A percentile compares a stretch with the other conserved stretches of the same genome.
Conservation (phyloP, 305 asterid genomes). For the Solanum chacoense region DNA sequence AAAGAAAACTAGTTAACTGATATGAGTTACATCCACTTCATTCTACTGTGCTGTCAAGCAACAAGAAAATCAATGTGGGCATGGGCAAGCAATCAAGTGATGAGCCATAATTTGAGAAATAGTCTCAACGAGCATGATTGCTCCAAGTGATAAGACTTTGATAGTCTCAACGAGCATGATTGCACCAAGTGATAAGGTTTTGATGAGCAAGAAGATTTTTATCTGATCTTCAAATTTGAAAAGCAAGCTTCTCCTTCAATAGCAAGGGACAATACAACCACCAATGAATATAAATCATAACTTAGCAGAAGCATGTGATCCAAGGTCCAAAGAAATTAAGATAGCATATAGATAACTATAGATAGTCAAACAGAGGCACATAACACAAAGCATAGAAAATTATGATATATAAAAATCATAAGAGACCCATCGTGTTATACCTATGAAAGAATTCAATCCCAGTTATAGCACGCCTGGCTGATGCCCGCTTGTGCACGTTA, state of each 20-base stretch:
- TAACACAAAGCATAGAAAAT: constrained; percentile 1
- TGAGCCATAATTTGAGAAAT: neutral
- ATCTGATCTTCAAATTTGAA: neutral
- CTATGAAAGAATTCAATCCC: constrained; percentile 97
- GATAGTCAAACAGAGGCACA: neutral
- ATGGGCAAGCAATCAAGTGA: neutral
- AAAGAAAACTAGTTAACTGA: neutral
- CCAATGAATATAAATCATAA: neutral
- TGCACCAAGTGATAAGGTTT: neutral
- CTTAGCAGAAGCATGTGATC: neutral
- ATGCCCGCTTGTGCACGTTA: constrained; percentile 85
- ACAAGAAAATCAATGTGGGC: neutral
- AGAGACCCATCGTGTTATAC: constrained; percentile 21
- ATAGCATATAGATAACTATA: neutral
- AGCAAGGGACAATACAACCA: neutral
- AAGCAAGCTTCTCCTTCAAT: neutral
- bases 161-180: neutral
- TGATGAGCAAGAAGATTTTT: neutral
- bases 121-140: neutral
- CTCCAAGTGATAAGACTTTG: neutral
- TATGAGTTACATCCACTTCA: neutral
- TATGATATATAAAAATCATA: neutral
- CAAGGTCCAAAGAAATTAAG: neutral
- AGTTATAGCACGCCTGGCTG: constrained; percentile 76
- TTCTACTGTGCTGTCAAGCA: neutral